Percentiles rank a stretch among this genome's conserved stretches.
Evolutionary conservation across 139 green algal genomes (phyloP).

Genomic region (Chlorella sp.): DNA sequence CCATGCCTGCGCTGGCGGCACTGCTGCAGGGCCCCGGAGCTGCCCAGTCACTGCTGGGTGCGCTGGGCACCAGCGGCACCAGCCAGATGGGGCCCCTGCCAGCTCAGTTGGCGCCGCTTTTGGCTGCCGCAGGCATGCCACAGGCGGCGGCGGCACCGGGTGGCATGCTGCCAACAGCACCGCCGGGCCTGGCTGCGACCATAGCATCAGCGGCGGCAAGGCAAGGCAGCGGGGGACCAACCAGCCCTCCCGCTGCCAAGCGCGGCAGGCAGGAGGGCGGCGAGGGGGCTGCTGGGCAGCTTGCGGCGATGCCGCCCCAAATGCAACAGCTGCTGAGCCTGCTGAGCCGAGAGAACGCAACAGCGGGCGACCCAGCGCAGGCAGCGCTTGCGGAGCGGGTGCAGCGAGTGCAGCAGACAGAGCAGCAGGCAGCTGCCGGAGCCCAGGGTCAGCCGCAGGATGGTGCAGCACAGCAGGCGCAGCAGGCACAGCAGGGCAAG

Average conservation of each 20-base stretch:
- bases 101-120: too few species aligned
- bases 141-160: neutral
- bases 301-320: conserved; percentile 4
- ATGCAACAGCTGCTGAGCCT: conserved; percentile 21
- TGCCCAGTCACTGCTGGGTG: too few species aligned
- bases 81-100: neutral
- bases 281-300: too few species aligned
- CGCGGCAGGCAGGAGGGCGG: neutral
- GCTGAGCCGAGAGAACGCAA: neutral
- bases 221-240: neutral
- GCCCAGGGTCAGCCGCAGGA: neutral
- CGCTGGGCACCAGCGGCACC: too few species aligned
- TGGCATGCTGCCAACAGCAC: neutral
- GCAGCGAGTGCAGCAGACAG: neutral
- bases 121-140: neutral
- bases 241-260: neutral
- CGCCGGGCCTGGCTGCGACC: neutral
- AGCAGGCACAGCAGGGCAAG: neutral
- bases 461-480: neutral
- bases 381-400: neutral
- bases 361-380: neutral
- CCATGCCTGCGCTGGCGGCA: neutral
- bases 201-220: neutral
- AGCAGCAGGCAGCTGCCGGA: neutral
- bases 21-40: neutral